Conservation (phyloP, 352 stramenopile genomes). For the Elongisporangium anandrum region DNA sequence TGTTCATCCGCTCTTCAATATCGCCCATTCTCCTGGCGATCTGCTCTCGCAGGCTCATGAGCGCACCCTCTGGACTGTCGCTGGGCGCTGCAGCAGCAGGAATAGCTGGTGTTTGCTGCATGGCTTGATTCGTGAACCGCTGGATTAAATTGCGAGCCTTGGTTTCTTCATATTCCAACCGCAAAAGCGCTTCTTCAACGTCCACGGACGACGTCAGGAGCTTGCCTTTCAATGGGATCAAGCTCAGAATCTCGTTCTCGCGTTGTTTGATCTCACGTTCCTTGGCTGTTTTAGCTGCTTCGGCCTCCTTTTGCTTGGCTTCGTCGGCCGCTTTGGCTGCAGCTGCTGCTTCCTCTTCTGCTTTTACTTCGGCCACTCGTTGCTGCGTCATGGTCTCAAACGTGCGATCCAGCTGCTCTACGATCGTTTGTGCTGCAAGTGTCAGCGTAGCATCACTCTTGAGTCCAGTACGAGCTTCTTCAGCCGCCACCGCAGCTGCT, state of each 20-base stretch:
- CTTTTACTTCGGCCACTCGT: slow-evolving; percentile 29
- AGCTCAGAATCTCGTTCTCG: slow-evolving; percentile 36
- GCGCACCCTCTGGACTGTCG: background rate
- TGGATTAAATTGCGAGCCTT: background rate
- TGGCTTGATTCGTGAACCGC: background rate
- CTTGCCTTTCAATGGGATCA: slow-evolving; percentile 40
- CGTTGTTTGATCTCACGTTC: slow-evolving; percentile 24
- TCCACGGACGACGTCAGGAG: slow-evolving; percentile 36
- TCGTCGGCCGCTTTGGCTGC: slow-evolving; percentile 27
- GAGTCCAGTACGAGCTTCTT: slow-evolving; percentile 11
- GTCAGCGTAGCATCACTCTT: slow-evolving; percentile 17
- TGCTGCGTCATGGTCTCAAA: slow-evolving; percentile 33
- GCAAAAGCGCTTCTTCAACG: slow-evolving; percentile 34
- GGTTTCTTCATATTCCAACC: slow-evolving; percentile 29
- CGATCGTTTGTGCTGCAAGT: slow-evolving; percentile 29
- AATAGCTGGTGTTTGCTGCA: background rate
- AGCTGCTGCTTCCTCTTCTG: slow-evolving; percentile 15
- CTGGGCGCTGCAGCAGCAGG: background rate
- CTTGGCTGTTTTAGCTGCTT: slow-evolving; percentile 27
- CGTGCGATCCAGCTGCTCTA: slow-evolving; percentile 34
- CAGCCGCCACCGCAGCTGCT: slow-evolving; percentile 4
- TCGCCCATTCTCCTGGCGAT: slow-evolving; percentile 3
- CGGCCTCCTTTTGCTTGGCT: slow-evolving; percentile 35
- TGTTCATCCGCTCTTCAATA: slow-evolving; percentile 25
- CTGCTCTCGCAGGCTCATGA: background rate